A percentile compares a stretch with the other conserved stretches of the same genome.
These are phyloP conservation scores for Scedosporium aurantiacum DNA, from an alignment of 2,329 filamentous ascomycete genomes.

Conservation along the genomic window DNA sequence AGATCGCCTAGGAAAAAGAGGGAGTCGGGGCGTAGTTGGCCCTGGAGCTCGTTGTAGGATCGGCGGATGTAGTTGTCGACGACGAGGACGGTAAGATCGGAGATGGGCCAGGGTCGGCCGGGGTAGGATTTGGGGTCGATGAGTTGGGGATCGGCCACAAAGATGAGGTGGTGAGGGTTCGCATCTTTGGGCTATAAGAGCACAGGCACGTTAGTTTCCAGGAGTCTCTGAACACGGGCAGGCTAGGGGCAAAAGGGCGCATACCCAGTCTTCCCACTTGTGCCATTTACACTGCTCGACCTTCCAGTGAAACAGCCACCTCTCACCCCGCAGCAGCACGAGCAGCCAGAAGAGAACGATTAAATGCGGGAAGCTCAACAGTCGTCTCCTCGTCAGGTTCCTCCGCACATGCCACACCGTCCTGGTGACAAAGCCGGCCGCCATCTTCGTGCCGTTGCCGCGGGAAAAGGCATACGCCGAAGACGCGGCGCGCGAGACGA, in stretches of 20 bases:
- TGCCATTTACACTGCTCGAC: constrained; percentile 70
- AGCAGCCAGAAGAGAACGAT: constrained; percentile 65
- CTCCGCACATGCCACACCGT: constrained; percentile 21
- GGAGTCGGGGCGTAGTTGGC: constrained; percentile 68
- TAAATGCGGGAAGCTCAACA: constrained; percentile 54
- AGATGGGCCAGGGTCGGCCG: constrained; percentile 55
- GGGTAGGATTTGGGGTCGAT: constrained; percentile 94
- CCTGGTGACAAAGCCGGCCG: constrained; percentile 16
- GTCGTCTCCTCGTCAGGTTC: constrained; percentile 38
- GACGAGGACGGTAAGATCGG: constrained; percentile 42
- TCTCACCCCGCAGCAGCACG: constrained; percentile 75
- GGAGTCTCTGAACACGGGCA: background rate
- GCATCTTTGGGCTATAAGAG: constrained; percentile 57
- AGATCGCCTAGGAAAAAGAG: constrained; percentile 87
- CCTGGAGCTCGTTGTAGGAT: constrained; percentile 69
- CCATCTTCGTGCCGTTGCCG: constrained; percentile 20
- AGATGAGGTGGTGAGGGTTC: constrained; percentile 70
- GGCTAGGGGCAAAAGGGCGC: constrained; percentile 13
- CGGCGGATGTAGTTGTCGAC: constrained; percentile 86
- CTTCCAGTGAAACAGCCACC: constrained; percentile 60
- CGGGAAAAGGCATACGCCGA: constrained; percentile 23
- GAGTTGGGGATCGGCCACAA: constrained; percentile 84
- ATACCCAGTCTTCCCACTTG: constrained; percentile 87
- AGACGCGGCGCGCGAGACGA: constrained; percentile 11
- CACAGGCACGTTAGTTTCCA: background rate